A percentile compares a stretch with the other conserved stretches of the same genome.
These are phyloP conservation scores for Exobasidium cylindrosporum DNA, from an alignment of 1,284 basidiomycete genomes.

Conservation along the genomic window DNA sequence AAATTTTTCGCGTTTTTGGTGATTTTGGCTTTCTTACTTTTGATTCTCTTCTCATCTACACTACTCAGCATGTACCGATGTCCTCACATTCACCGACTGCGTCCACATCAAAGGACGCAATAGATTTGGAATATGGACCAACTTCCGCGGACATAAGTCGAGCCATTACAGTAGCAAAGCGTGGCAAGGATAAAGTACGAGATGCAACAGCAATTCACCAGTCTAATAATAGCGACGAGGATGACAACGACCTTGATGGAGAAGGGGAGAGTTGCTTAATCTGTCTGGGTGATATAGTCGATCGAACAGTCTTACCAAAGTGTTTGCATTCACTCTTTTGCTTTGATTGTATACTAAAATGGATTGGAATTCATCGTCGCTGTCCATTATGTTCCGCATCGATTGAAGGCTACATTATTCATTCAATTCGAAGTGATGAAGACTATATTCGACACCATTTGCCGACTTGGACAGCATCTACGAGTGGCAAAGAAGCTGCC, in stretches of 20 bases:
- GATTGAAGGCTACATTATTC: conserved; percentile 42
- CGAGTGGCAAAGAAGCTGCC: neutral
- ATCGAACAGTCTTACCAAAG: conserved; percentile 44
- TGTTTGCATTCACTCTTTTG: conserved; percentile 54
- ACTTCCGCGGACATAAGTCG: no score
- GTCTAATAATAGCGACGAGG: no score
- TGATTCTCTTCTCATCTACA: no score
- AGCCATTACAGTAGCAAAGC: no score
- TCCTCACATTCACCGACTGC: no score
- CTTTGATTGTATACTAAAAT: conserved; percentile 51
- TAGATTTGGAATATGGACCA: no score
- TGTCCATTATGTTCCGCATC: conserved; percentile 51
- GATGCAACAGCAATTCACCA: no score
- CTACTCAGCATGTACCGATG: no score
- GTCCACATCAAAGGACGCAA: no score
- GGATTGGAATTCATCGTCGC: conserved; percentile 40
- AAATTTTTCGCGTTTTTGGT: no score
- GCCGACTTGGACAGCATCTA: neutral
- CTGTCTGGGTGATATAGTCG: conserved; percentile 45
- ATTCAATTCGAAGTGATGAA: conserved; percentile 41
- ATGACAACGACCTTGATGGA: conserved; percentile 16
- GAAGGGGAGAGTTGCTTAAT: conserved; percentile 46
- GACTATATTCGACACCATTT: conserved; percentile 50
- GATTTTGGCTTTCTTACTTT: no score
- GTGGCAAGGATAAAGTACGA: no score